phyloP scores from a whole-genome alignment of 139 green algal species.

The Mesotaenium endlicherianum region DNA sequence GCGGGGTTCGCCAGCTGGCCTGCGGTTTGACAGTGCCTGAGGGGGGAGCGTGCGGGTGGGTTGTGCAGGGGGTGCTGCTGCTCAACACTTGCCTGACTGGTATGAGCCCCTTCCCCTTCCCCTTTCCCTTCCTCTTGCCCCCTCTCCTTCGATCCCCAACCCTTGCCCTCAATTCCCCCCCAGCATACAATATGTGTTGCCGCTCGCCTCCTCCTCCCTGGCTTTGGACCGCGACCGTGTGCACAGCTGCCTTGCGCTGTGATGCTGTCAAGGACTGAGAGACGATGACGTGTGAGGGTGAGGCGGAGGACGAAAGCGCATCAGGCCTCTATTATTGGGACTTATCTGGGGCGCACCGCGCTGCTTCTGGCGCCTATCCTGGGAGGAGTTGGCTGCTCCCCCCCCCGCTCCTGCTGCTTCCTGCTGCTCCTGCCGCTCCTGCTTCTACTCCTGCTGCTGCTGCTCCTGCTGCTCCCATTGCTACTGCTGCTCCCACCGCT shows the following conservation, averaged over 20 bases:
- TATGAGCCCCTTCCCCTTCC: slow-evolving; percentile 47
- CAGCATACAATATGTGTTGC: background rate
- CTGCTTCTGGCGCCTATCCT: background rate
- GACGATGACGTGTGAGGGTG: background rate
- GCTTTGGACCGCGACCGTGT: background rate
- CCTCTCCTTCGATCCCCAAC: slow-evolving; percentile 7
- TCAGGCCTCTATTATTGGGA: background rate
- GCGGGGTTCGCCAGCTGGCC: too few relatives aligned
- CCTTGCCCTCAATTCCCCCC: background rate
- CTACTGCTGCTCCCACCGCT: too few relatives aligned
- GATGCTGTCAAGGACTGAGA: background rate
- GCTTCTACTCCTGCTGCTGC: too few relatives aligned
- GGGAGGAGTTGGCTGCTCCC: background rate
- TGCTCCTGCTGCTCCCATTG: too few relatives aligned
- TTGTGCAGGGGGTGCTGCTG: slow-evolving; percentile 85
- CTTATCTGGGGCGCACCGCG: background rate
- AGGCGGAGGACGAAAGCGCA: background rate
- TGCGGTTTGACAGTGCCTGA: too few relatives aligned
- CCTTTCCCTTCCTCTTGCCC: background rate
- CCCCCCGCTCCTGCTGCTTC: background rate
- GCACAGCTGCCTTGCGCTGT: too few relatives aligned
- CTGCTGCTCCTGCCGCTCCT: too few relatives aligned
- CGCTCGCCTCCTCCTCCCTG: background rate
- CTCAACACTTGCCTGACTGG: slow-evolving; percentile 91
- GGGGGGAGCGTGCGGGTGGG: background rate